Evolutionary conservation across 345 rosid species (phyloP).

Genomic region (Syzygium aqueum): DNA sequence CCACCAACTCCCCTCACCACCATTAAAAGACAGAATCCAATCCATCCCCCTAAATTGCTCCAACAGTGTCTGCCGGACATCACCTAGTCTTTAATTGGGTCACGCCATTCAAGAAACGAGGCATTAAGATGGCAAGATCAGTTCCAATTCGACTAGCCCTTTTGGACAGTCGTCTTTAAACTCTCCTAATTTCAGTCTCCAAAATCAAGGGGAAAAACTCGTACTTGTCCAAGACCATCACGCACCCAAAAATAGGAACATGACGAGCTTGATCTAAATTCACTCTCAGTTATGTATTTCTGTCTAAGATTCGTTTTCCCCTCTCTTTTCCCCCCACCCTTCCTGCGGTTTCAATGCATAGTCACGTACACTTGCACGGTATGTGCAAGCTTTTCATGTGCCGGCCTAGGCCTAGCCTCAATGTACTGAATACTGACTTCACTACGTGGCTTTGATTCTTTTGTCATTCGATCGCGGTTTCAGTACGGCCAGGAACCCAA

Average conservation of each 20-base stretch:
- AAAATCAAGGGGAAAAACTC: background rate
- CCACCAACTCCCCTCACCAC: background rate
- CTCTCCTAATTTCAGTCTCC: background rate
- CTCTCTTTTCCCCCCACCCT: background rate
- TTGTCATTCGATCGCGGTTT: background rate
- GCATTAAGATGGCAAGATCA: background rate
- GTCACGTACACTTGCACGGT: background rate
- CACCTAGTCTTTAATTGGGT: background rate
- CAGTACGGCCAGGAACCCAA: background rate
- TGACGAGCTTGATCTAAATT: rapidly evolving
- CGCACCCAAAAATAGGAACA: background rate
- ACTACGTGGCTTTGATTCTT: background rate
- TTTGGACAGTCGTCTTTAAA: background rate
- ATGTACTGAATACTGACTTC: background rate
- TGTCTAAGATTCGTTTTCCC: background rate
- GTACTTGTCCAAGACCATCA: background rate
- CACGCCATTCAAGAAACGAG: background rate
- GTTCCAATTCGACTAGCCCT: background rate
- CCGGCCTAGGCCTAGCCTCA: background rate
- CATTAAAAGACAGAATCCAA: background rate
- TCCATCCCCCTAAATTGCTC: background rate
- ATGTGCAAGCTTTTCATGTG: background rate
- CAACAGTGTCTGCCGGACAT: background rate
- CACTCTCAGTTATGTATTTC: background rate
- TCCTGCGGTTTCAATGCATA: background rate